Conservation (phyloP, 495 filamentous ascomycete species). For the Pyrenula aspistea region DNA sequence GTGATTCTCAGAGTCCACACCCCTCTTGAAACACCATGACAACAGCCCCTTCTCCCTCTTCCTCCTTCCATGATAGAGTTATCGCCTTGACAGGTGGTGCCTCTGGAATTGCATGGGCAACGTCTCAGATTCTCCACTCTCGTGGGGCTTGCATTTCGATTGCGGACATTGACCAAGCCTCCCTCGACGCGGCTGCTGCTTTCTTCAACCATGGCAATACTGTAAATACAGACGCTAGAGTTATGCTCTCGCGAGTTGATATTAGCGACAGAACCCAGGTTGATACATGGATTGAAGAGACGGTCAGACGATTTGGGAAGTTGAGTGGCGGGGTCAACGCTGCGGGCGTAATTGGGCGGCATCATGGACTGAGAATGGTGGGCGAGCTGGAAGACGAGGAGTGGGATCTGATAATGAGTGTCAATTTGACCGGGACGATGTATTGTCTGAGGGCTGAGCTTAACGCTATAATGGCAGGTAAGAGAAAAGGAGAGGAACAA, state of each 20-base stretch:
- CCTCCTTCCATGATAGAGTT: conserved; percentile 27
- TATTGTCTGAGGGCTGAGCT: conserved; percentile 44
- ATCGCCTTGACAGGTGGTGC: conserved; percentile 41
- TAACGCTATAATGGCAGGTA: conserved; percentile 25
- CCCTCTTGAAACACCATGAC: not conserved
- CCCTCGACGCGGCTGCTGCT: conserved; percentile 13
- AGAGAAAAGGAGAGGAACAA: conserved; percentile 5
- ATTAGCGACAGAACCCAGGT: conserved; percentile 26
- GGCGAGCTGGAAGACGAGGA: conserved; percentile 32
- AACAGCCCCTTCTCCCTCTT: not conserved
- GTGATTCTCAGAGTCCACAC: too few relatives aligned
- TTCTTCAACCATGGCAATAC: conserved; percentile 7
- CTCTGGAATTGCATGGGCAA: conserved; percentile 45
- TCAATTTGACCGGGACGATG: conserved; percentile 46
- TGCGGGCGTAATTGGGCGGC: conserved; percentile 35
- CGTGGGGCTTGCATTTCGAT: conserved; percentile 38
- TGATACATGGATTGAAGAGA: conserved; percentile 31
- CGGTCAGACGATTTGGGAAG: conserved; percentile 21
- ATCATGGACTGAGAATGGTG: conserved; percentile 19
- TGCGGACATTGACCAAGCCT: conserved; percentile 33
- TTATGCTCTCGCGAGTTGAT: conserved; percentile 26
- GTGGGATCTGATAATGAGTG: conserved; percentile 39
- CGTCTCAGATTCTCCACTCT: conserved; percentile 33
- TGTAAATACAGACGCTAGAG: not conserved
- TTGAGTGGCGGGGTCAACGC: conserved; percentile 49